Evolutionary conservation across 306 rosid genomes (phyloP).

Genomic region (Fragaria ananassa): DNA sequence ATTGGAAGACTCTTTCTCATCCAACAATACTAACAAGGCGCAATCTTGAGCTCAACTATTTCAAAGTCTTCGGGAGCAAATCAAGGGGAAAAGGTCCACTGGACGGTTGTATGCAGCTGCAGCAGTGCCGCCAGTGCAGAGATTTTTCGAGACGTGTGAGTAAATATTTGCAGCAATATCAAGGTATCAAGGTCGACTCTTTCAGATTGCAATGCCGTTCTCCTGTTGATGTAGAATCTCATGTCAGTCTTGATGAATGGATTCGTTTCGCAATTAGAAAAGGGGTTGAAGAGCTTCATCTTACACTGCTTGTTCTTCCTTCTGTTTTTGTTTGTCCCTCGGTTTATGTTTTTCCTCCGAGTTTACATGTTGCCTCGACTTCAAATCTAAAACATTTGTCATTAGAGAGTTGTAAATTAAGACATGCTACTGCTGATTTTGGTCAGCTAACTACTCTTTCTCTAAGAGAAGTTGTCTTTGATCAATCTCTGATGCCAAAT

Average conservation of each 20-base stretch:
- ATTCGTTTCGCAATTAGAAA: background rate
- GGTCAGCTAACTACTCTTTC: background rate
- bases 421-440: background rate
- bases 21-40: background rate
- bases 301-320: too few species aligned
- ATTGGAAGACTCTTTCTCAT: background rate
- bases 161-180: background rate
- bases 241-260: background rate
- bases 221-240: background rate
- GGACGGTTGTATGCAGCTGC: too few species aligned
- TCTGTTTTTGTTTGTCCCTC: too few species aligned
- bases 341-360: background rate
- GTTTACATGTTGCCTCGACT: background rate
- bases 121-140: background rate
- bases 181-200: background rate
- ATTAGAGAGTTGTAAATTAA: background rate
- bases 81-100: too few species aligned
- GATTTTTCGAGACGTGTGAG: background rate
- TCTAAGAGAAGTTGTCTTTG: background rate
- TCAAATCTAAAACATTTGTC: background rate
- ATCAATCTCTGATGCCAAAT: background rate
- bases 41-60: background rate
- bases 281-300: background rate
- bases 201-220: background rate
- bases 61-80: background rate